Percentiles rank a stretch among this genome's conserved stretches.
Conservation (phyloP, 192 early-diverging fungal genomes). For the Coemansia sp. region DNA sequence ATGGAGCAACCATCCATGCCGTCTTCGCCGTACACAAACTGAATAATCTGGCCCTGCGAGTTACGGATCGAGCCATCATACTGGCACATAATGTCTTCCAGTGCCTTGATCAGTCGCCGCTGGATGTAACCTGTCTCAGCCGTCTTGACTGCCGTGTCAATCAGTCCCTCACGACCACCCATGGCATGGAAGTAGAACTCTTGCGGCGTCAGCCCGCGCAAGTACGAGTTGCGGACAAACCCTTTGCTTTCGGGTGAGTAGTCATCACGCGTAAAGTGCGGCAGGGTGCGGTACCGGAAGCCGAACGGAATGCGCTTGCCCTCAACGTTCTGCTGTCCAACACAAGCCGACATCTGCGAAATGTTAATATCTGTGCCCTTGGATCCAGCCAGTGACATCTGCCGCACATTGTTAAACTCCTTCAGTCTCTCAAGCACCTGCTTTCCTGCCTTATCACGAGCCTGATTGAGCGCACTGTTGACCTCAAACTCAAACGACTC, state of each 20-base stretch:
- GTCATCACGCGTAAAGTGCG: slow-evolving; percentile 98
- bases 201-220: slow-evolving; percentile 89
- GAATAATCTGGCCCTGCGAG: slow-evolving; percentile 87
- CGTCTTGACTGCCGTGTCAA: slow-evolving; percentile 98
- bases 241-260: slow-evolving; percentile 78
- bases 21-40: slow-evolving; percentile 98
- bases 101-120: slow-evolving; percentile 94
- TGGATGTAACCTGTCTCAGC: slow-evolving; percentile 99
- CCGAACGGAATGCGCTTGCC: slow-evolving; percentile 98
- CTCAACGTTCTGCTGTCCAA: slow-evolving; percentile 99
- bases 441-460: slow-evolving; percentile 91
- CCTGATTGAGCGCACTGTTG: slow-evolving; percentile 82
- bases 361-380: slow-evolving; percentile 97
- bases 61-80: slow-evolving; percentile 98
- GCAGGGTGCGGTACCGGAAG: slow-evolving; percentile 90
- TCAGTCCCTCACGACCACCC: slow-evolving; percentile 99
- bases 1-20: slow-evolving; percentile 94
- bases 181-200: slow-evolving; percentile 99
- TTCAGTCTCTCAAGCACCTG: slow-evolving; percentile 76
- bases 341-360: slow-evolving; percentile 97
- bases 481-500: slow-evolving; percentile 90
- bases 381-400: slow-evolving; percentile 95
- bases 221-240: slow-evolving; percentile 58
- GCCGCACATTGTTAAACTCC: slow-evolving; percentile 92
- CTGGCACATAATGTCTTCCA: slow-evolving; percentile 97